Percentiles rank a stretch among this genome's conserved stretches.
phyloP scores from a whole-genome alignment of 2,329 filamentous ascomycete genomes.

The Cladorrhinum sp. region DNA sequence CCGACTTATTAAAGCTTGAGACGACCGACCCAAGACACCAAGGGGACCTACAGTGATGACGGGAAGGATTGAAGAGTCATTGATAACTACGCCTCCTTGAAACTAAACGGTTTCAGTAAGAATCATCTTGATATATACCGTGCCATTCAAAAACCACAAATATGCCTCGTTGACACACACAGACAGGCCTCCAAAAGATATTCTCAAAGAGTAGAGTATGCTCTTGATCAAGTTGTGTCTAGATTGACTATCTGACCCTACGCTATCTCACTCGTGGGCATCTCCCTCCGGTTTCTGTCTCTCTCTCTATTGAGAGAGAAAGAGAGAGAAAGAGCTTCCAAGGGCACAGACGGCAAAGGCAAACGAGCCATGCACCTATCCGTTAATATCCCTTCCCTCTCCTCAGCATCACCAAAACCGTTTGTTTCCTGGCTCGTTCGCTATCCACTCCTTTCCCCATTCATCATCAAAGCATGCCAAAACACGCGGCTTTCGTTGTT shows the following conservation, averaged over 20 bases:
- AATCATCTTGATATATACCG: background rate
- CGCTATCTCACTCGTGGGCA: background rate
- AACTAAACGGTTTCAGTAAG: background rate
- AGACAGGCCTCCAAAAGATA: background rate
- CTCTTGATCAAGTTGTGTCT: background rate
- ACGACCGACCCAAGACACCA: background rate
- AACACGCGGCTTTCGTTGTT: background rate
- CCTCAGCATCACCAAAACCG: background rate
- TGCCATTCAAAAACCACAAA: background rate
- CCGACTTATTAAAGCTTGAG: background rate
- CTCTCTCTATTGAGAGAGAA: too few relatives aligned
- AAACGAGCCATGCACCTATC: too few relatives aligned
- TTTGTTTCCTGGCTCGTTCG: background rate
- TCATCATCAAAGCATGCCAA: background rate
- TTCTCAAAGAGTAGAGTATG: background rate
- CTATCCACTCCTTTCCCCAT: background rate
- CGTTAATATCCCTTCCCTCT: background rate
- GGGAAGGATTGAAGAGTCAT: background rate
- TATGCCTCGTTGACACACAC: background rate
- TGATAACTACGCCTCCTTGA: background rate
- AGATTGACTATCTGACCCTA: background rate
- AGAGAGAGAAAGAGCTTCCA: too few relatives aligned
- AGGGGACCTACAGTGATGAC: too few relatives aligned
- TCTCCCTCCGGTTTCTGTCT: too few relatives aligned
- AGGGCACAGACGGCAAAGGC: too few relatives aligned